Evolutionary conservation across 1,284 basidiomycete genomes (phyloP).

Genomic region (Apiotrichum veenhuisii): DNA sequence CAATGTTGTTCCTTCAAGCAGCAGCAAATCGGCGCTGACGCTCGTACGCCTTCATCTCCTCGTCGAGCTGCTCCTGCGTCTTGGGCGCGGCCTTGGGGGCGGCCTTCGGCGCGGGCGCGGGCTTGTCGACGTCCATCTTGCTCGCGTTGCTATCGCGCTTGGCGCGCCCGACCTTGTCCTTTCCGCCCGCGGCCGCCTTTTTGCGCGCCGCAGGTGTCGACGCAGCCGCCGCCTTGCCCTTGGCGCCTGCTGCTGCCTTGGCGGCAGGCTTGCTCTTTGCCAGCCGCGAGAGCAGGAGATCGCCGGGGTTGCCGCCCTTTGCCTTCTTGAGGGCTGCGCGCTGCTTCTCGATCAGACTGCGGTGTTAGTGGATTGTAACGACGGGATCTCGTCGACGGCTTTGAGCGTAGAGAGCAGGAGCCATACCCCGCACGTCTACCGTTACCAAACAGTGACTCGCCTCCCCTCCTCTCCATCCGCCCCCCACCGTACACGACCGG

Average conservation of each 20-base stretch:
- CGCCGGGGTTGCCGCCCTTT: conserved; percentile 18
- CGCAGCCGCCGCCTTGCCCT: not conserved
- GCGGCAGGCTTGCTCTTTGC: conserved; percentile 14
- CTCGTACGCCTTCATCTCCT: conserved; percentile 43
- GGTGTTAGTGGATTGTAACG: conserved; percentile 8
- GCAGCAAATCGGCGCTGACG: conserved; percentile 32
- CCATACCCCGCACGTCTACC: no score
- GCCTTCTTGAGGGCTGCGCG: conserved; percentile 32
- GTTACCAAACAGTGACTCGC: no score
- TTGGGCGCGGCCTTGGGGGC: conserved; percentile 17
- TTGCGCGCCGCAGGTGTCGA: not conserved
- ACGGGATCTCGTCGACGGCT: no score
- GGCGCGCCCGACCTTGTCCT: conserved; percentile 30
- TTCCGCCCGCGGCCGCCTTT: conserved; percentile 1
- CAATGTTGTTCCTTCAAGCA: no score
- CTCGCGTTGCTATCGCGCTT: conserved; percentile 24
- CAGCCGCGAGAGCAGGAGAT: conserved; percentile 35
- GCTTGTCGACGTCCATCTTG: conserved; percentile 36
- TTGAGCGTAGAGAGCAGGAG: no score
- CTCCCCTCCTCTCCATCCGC: conserved; percentile 9
- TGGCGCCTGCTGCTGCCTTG: conserved; percentile 3
- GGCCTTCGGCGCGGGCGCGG: not conserved
- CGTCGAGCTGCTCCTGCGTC: conserved; percentile 43
- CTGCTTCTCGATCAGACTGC: conserved; percentile 39
- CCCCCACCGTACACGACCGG: not conserved